phyloP scores from a whole-genome alignment of 2,329 filamentous ascomycete species.

The Alternaria brassicicola region DNA sequence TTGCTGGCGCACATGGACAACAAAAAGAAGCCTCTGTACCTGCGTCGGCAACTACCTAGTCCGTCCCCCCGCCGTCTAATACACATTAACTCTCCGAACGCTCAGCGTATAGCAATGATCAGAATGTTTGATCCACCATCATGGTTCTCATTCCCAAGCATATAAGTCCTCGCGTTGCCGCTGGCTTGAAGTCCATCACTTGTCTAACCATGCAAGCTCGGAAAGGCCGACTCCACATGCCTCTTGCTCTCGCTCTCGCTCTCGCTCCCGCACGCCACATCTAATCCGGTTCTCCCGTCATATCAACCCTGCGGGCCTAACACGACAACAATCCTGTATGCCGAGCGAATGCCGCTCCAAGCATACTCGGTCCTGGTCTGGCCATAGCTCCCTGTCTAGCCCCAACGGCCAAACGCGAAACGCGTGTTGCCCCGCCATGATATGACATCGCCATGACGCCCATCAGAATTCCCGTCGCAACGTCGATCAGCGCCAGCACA shows the following conservation, averaged over 20 bases:
- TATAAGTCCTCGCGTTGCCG: constrained; percentile 13
- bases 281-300: background rate
- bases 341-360: constrained; percentile 11
- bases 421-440: constrained; percentile 28
- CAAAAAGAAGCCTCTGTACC: constrained; percentile 9
- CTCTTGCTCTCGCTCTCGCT: too few species aligned
- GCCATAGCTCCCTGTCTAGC: constrained; percentile 18
- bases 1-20: background rate
- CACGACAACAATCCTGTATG: background rate
- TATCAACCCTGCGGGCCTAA: constrained; percentile 4
- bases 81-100: background rate
- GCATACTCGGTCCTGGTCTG: constrained; percentile 6
- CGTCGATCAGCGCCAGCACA: constrained; percentile 25
- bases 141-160: constrained; percentile 24
- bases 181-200: background rate
- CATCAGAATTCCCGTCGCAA: constrained; percentile 17
- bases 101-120: background rate
- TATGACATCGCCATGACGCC: constrained; percentile 42
- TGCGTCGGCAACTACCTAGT: constrained; percentile 6
- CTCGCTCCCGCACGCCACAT: background rate
- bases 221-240: background rate
- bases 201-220: background rate
- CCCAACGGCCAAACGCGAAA: constrained; percentile 17
- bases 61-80: background rate
- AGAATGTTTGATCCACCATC: constrained; percentile 19